These are phyloP conservation scores for Plasmodium chabaudi DNA, from an alignment of 169 alveolate genomes.

Conservation along the genomic window DNA sequence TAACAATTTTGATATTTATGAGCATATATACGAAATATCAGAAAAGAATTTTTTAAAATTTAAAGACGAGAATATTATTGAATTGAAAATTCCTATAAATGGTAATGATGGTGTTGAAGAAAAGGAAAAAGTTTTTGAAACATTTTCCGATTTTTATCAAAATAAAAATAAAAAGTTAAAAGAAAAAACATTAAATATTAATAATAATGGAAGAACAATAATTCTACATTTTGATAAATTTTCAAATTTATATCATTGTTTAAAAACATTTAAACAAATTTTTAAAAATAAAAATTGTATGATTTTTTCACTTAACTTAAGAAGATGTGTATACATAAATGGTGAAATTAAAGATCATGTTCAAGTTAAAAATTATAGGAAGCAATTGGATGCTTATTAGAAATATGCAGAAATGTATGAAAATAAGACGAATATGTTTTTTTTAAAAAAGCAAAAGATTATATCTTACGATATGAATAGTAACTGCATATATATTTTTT, in stretches of 20 bases:
- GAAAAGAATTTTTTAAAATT: conserved; percentile 41
- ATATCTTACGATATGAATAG: too few species aligned
- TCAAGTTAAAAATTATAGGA: conserved; percentile 18
- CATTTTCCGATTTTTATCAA: conserved; percentile 70
- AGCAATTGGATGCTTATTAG: background rate
- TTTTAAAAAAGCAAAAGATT: too few species aligned
- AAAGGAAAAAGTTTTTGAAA: conserved; percentile 35
- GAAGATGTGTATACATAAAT: conserved; percentile 45
- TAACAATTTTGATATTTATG: conserved; percentile 12
- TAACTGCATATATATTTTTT: too few species aligned
- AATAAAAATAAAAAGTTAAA: conserved; percentile 54
- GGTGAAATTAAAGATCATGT: conserved; percentile 53
- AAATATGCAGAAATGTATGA: too few species aligned
- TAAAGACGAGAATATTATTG: conserved; percentile 21
- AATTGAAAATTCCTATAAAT: conserved; percentile 19
- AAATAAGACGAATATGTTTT: too few species aligned
- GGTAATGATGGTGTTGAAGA: conserved; percentile 6
- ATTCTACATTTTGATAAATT: conserved; percentile 67
- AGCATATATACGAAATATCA: conserved; percentile 64
- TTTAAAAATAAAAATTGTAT: conserved; percentile 58
- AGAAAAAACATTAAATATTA: conserved; percentile 16
- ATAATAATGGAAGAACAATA: conserved; percentile 67
- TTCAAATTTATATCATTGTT: conserved; percentile 40
- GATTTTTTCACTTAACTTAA: conserved; percentile 62
- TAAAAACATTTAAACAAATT: conserved; percentile 55